phyloP scores from a whole-genome alignment of 1,284 basidiomycete species.

The Cryptococcus depauperatus region DNA sequence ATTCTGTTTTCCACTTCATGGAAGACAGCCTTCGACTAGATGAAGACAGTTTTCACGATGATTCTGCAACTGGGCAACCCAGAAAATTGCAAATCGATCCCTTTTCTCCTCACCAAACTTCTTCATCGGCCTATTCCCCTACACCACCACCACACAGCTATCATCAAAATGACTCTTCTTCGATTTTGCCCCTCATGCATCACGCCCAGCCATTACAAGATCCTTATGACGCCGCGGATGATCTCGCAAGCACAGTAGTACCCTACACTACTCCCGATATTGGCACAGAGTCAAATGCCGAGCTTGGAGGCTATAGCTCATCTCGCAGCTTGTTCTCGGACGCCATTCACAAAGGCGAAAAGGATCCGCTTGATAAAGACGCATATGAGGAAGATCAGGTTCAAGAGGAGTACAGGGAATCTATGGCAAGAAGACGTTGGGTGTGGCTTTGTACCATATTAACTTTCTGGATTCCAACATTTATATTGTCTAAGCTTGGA shows the following conservation, averaged over 20 bases:
- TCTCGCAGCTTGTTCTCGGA: conserved; percentile 86
- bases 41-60: conserved; percentile 73
- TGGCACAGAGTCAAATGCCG: conserved; percentile 72
- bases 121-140: no score
- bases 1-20: conserved; percentile 75
- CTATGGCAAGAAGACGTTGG: conserved; percentile 74
- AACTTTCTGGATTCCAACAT: conserved; percentile 82
- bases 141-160: no score
- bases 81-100: conserved; percentile 61
- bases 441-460: conserved; percentile 79
- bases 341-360: conserved; percentile 64
- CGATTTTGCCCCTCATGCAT: conserved; percentile 59
- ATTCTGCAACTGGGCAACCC: conserved; percentile 52
- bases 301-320: conserved; percentile 84
- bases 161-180: conserved; percentile 39
- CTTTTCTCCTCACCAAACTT: conserved; percentile 65
- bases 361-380: conserved; percentile 66
- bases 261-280: conserved; percentile 59
- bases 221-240: conserved; percentile 56
- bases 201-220: conserved; percentile 65
- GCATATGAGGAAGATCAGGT: conserved; percentile 70
- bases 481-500: conserved; percentile 61
- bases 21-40: conserved; percentile 76
- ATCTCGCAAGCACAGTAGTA: conserved; percentile 51
- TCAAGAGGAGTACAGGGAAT: conserved; percentile 75